Conservation (phyloP, 768 basidiomycete species). For the Agrocybe pediades region DNA sequence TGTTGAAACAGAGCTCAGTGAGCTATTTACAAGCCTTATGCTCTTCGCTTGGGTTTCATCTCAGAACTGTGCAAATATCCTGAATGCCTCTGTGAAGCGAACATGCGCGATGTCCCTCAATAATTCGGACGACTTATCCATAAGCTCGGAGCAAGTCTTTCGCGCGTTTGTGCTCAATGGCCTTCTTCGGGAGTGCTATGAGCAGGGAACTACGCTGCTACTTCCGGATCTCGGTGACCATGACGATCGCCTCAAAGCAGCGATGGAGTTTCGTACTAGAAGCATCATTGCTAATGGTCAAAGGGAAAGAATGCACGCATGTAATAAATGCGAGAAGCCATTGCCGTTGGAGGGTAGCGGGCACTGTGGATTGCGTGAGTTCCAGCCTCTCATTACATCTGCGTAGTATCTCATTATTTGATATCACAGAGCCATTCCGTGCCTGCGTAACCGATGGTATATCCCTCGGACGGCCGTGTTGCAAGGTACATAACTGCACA, state of each 20-base stretch:
- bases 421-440: neutral
- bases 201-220: slow-evolving; percentile 1
- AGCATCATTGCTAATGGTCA: slow-evolving; percentile 9
- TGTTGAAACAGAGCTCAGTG: slow-evolving; percentile 9
- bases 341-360: neutral
- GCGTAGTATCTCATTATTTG: neutral
- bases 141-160: slow-evolving; percentile 13
- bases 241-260: slow-evolving; percentile 10
- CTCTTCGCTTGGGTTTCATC: slow-evolving; percentile 16
- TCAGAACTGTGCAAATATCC: slow-evolving; percentile 14
- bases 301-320: slow-evolving; percentile 11
- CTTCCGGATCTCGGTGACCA: slow-evolving; percentile 12
- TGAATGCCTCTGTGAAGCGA: slow-evolving; percentile 7
- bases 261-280: slow-evolving; percentile 11
- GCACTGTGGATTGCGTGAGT: neutral
- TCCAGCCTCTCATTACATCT: neutral
- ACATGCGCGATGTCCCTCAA: too few species aligned
- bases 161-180: slow-evolving; percentile 12
- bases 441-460: slow-evolving; percentile 7
- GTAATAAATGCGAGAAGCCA: slow-evolving; percentile 10
- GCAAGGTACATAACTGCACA: slow-evolving; percentile 12
- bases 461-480: slow-evolving; percentile 14
- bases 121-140: neutral
- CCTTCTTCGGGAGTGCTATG: slow-evolving; percentile 7
- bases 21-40: slow-evolving; percentile 12